Percentiles rank a stretch among this genome's conserved stretches.
Evolutionary conservation across 2,329 filamentous ascomycete species (phyloP).

Genomic region (Colletotrichum sp.): DNA sequence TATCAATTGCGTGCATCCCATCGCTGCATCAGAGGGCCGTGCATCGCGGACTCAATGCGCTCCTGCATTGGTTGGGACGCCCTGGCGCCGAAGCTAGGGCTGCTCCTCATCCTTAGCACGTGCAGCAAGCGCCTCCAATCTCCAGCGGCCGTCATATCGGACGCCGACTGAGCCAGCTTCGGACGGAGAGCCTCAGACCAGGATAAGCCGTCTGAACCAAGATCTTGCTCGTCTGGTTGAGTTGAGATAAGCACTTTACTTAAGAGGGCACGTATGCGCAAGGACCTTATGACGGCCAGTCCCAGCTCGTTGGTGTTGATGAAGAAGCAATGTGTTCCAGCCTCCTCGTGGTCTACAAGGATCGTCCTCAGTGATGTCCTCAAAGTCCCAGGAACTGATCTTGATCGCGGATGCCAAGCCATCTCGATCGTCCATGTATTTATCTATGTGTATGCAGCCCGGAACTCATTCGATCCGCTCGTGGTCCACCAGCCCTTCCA

Average conservation of each 20-base stretch:
- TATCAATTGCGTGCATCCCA: conserved; percentile 5
- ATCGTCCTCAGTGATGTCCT: background rate
- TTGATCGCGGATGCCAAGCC: background rate
- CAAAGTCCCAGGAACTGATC: background rate
- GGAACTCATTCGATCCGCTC: background rate
- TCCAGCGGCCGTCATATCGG: background rate
- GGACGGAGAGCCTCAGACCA: background rate
- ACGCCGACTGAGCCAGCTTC: background rate
- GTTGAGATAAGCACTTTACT: background rate
- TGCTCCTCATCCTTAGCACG: background rate
- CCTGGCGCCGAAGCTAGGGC: conserved; percentile 7
- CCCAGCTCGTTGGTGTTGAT: background rate
- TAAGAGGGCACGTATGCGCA: background rate
- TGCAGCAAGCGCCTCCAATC: background rate
- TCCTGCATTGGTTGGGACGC: background rate
- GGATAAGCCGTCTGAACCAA: background rate
- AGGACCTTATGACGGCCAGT: background rate
- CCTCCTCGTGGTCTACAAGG: background rate
- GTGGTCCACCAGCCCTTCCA: background rate
- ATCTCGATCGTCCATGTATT: background rate
- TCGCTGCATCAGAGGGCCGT: conserved; percentile 12
- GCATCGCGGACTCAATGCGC: background rate
- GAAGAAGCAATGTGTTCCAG: background rate
- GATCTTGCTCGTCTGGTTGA: background rate
- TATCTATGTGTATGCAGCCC: background rate